phyloP scores from a whole-genome alignment of 2,329 filamentous ascomycete genomes.

The Davidsoniella eucalypti region DNA sequence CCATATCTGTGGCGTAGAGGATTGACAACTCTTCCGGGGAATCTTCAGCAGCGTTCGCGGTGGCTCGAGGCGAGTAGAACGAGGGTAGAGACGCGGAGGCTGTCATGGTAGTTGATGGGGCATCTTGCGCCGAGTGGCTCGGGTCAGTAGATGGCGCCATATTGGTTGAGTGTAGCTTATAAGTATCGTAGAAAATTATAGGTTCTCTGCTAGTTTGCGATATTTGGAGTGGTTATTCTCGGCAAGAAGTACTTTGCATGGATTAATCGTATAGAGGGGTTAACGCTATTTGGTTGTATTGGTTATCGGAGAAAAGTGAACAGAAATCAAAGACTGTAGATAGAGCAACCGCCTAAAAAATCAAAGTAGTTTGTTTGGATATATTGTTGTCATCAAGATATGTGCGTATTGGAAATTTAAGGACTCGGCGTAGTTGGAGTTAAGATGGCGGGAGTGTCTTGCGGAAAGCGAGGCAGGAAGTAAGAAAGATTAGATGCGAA shows the following conservation, averaged over 20 bases:
- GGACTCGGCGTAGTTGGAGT: no score
- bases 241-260: neutral
- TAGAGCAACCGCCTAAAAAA: no score
- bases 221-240: neutral
- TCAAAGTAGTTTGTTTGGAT: no score
- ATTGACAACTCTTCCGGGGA: constrained; percentile 7
- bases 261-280: neutral
- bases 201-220: neutral
- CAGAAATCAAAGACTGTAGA: no score
- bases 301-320: no score
- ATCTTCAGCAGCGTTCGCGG: neutral
- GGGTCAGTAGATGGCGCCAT: neutral
- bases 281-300: no score
- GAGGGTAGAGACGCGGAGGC: constrained; percentile 9
- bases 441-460: no score
- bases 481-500: no score
- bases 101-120: neutral
- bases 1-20: constrained; percentile 5
- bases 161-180: neutral
- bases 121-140: neutral
- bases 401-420: no score
- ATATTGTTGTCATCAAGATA: no score
- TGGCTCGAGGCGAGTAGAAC: constrained; percentile 13
- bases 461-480: no score
- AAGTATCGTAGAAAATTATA: neutral